These are phyloP conservation scores for Vaccinium corymbosum DNA, from an alignment of 148 eudicot genomes.

Conservation along the genomic window DNA sequence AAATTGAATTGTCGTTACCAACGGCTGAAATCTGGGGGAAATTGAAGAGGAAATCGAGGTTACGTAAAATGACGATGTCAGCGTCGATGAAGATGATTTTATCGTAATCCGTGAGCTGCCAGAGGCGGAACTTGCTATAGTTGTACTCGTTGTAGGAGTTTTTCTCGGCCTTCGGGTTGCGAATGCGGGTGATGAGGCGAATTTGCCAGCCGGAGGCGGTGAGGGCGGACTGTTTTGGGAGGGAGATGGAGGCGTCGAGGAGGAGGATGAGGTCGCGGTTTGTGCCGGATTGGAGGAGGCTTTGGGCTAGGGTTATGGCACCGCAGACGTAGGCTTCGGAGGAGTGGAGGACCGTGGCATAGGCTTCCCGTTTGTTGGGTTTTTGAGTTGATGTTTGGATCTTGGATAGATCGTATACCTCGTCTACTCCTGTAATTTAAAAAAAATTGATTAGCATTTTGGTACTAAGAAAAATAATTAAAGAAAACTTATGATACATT, in stretches of 20 bases:
- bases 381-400: constrained; percentile 32
- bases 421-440: constrained; percentile 40
- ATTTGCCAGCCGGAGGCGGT: constrained; percentile 71
- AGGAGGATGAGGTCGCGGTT: constrained; percentile 84
- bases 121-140: constrained; percentile 82
- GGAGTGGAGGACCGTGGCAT: constrained; percentile 85
- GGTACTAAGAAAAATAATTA: too few species aligned
- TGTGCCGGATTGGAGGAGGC: constrained; percentile 64
- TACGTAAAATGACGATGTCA: constrained; percentile 64
- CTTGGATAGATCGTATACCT: constrained; percentile 52
- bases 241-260: constrained; percentile 69
- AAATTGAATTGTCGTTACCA: constrained; percentile 75
- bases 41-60: constrained; percentile 65
- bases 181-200: constrained; percentile 68
- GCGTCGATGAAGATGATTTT: constrained; percentile 84
- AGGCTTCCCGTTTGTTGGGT: constrained; percentile 56
- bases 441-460: too few species aligned
- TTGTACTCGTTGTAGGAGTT: constrained; percentile 86
- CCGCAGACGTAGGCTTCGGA: constrained; percentile 87
- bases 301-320: constrained; percentile 79
- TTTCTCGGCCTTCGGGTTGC: constrained; percentile 72
- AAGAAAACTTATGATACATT: too few species aligned
- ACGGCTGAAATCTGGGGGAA: constrained; percentile 80
- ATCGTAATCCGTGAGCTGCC: constrained; percentile 82
- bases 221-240: constrained; percentile 52